Conservation (phyloP, 306 rosid species). For the Crotalaria pallida region DNA sequence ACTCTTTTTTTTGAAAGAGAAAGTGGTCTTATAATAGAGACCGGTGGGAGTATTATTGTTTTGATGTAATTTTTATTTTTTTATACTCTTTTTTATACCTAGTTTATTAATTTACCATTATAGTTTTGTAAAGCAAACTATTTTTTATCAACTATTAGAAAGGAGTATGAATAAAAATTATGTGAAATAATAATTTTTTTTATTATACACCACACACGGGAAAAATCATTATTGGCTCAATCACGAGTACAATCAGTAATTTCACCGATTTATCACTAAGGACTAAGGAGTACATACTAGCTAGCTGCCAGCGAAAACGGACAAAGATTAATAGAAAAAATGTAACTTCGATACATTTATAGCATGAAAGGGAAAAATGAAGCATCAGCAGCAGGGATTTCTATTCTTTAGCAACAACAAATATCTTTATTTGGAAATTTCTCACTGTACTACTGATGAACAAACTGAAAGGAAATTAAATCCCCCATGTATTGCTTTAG, state of each 20-base stretch:
- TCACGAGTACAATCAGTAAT: neutral
- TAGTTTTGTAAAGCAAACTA: too few species aligned
- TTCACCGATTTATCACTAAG: neutral
- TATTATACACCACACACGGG: conserved; percentile 12
- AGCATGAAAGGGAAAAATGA: neutral
- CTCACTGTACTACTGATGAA: neutral
- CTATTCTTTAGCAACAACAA: neutral
- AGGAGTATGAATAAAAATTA: too few species aligned
- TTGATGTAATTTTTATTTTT: too few species aligned
- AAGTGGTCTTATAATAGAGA: too few species aligned
- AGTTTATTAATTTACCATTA: too few species aligned
- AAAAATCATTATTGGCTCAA: conserved; percentile 7
- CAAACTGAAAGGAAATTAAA: neutral
- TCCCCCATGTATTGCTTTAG: conserved; percentile 6
- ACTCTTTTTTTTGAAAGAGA: too few species aligned
- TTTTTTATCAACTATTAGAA: too few species aligned
- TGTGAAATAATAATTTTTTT: too few species aligned
- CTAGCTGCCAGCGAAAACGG: neutral
- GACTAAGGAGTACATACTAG: too few species aligned
- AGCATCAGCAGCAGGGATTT: neutral
- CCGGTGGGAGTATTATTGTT: too few species aligned
- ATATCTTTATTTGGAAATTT: conserved; percentile 35
- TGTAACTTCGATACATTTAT: neutral
- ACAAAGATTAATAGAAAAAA: neutral
- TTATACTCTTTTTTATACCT: too few species aligned